These are phyloP conservation scores for Boeremia exigua DNA, from an alignment of 2,329 filamentous ascomycete species.

Conservation along the genomic window DNA sequence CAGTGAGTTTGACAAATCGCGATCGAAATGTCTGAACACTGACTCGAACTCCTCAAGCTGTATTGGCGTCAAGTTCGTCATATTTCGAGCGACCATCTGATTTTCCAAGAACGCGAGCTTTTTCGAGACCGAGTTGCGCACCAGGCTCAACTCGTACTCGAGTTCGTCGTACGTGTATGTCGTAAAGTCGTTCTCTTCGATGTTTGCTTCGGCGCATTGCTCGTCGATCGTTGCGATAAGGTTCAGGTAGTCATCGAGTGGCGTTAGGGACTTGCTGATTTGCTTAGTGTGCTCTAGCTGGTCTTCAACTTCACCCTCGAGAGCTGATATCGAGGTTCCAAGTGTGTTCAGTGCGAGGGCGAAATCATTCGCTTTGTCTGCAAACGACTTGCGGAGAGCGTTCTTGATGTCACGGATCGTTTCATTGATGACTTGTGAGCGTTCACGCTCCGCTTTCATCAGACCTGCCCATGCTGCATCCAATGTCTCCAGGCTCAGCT, in stretches of 20 bases:
- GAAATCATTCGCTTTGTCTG: constrained; percentile 98
- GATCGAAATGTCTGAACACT: constrained; percentile 97
- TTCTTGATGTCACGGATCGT: constrained; percentile 99
- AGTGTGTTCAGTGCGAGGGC: constrained; percentile 93
- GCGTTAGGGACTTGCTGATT: constrained; percentile 82
- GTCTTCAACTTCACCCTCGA: constrained; percentile 96
- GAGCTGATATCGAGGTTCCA: constrained; percentile 91
- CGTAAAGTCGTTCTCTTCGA: constrained; percentile 99
- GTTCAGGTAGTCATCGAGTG: constrained; percentile 88
- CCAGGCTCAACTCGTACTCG: constrained; percentile 88
- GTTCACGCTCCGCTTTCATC: constrained; percentile 82
- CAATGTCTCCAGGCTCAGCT: constrained; percentile 80
- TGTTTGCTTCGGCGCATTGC: constrained; percentile 94
- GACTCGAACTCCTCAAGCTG: constrained; percentile 98
- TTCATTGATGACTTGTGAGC: constrained; percentile 95
- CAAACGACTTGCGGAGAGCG: constrained; percentile 86
- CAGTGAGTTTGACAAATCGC: constrained; percentile 86
- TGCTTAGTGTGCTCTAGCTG: constrained; percentile 86
- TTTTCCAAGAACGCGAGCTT: constrained; percentile 97
- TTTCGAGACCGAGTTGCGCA: constrained; percentile 91
- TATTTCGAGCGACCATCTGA: constrained; percentile 96
- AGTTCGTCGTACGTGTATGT: constrained; percentile 98
- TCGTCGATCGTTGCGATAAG: constrained; percentile 85
- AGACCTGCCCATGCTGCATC: constrained; percentile 82
- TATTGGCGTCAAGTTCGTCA: constrained; percentile 98